Base-by-base conservation (phyloP, 495 filamentous ascomycete genomes). In the Cercophora newfieldiana region DNA sequence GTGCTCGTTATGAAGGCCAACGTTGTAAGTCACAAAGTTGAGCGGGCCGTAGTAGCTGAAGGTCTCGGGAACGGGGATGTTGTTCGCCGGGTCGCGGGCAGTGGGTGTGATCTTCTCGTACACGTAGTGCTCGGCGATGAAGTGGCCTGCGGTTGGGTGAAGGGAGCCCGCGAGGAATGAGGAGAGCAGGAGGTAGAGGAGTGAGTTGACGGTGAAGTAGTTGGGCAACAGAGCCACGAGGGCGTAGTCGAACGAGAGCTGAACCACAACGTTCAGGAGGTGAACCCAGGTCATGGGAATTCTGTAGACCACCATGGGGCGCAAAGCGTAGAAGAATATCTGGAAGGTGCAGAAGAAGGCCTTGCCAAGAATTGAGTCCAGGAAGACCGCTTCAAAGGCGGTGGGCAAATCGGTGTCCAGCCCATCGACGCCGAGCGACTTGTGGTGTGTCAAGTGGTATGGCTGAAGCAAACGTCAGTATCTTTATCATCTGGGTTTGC, bases 331-430 rank as follows among this genome's bases (percentile, higher is more conserved):
- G 87, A 99, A 99, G 74, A 99, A 82, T 76, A 99, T 97, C 79
- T 99, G 96, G 82, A 97, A 98, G 69, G 96, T 98, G 82, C 91
- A 96, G 86, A 99, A 99, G 84, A 99, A 98, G 66, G 96, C 91
- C 77, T 99, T 99, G 71, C 96, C 96, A 19, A 94, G 86, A 73
- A 99, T 85, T n/a, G 92, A 96, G 83, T 97, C 90, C 67, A 99
- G 89, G 78, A 98, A 90, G 75, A 97, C 77, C 70, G 93, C 96
- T 81, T 99, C 96, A 50, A 96, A 76, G 66, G 90, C 86, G 29
- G 96, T 98, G 10, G 96, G 96, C 2, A 99, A 89, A 71, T 99
- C 96, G 59, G 94, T 96, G 79, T 99, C 96, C 53, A 98, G 87
- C 55, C 96, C 96, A 68, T 95, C 90, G 49, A 99, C 94, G 68